Conservation (phyloP, 2,329 filamentous ascomycete species). For the Phyllosticta citrichinensis region DNA sequence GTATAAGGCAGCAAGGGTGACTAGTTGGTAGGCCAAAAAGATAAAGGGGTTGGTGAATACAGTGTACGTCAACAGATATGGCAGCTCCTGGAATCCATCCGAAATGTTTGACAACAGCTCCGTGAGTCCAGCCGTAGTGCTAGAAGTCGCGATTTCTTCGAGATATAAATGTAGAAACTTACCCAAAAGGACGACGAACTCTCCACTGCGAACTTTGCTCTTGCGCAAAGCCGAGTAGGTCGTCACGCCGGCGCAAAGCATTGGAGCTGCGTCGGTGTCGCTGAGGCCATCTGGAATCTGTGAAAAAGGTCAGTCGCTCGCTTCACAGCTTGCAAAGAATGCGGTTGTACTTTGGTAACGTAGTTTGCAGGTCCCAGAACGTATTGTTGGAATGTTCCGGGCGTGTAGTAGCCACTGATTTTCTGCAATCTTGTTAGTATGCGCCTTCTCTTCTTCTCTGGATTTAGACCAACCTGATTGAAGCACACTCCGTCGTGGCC, state of each 20-base stretch:
- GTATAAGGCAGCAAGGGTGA: not conserved
- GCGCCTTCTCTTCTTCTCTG: too few species aligned
- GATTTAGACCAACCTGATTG: constrained; percentile 25
- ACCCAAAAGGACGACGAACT: constrained; percentile 47
- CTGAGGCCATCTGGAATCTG: constrained; percentile 47
- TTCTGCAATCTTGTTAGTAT: constrained; percentile 16
- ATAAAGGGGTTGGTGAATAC: not conserved
- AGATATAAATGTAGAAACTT: not conserved
- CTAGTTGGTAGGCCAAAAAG: not conserved
- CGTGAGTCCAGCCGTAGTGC: not conserved
- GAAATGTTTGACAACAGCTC: too few species aligned
- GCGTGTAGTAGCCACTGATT: constrained; percentile 57
- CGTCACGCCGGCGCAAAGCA: constrained; percentile 59
- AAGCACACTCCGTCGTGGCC: constrained; percentile 47
- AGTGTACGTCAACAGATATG: not conserved
- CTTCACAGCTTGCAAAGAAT: not conserved
- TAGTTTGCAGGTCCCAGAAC: constrained; percentile 54
- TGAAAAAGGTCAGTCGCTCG: not conserved
- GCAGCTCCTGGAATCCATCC: too few species aligned
- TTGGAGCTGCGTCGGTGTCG: constrained; percentile 53
- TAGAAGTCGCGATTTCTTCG: too few species aligned
- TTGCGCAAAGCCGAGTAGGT: constrained; percentile 57
- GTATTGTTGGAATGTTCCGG: constrained; percentile 63
- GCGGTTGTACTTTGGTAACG: constrained; percentile 51
- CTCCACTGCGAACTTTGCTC: constrained; percentile 46